Conservation (phyloP, 352 stramenopile species). For the Phytophthora uliginosa region DNA sequence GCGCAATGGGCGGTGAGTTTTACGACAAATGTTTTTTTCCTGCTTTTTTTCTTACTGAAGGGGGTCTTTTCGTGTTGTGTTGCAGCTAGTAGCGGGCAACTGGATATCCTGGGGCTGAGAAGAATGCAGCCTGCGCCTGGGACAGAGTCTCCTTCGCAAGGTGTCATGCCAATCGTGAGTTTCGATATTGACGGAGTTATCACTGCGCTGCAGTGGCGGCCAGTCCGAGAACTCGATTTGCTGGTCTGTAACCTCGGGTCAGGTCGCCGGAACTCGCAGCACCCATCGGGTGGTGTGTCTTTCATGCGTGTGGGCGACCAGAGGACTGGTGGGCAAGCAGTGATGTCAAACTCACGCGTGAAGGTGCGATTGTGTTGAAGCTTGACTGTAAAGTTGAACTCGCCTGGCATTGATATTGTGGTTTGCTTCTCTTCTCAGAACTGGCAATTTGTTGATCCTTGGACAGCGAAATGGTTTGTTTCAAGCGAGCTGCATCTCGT, state of each 20-base stretch:
- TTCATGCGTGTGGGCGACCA: constrained; percentile 25
- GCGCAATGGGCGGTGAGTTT: constrained; percentile 47
- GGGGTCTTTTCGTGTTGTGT: constrained; percentile 1
- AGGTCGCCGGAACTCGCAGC: constrained; percentile 3
- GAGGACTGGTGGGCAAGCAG: neutral
- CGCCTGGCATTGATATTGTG: neutral
- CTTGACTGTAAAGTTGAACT: neutral
- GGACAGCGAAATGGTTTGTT: constrained; percentile 43
- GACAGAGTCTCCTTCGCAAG: constrained; percentile 10
- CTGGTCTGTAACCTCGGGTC: constrained; percentile 33
- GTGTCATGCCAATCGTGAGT: constrained; percentile 13
- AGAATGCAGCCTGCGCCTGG: neutral
- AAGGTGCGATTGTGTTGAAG: constrained; percentile 16
- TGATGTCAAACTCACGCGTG: constrained; percentile 13
- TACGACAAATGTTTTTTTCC: neutral
- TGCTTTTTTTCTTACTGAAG: neutral
- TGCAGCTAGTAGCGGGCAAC: constrained; percentile 35
- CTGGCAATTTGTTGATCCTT: constrained; percentile 40
- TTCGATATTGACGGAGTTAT: constrained; percentile 26
- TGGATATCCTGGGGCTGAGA: constrained; percentile 32
- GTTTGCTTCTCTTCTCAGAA: constrained; percentile 11
- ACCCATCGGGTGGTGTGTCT: constrained; percentile 18
- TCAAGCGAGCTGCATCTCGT: neutral
- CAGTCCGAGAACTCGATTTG: constrained; percentile 37
- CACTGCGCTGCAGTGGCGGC: constrained; percentile 46